Conservation (phyloP, 306 rosid genomes). For the Cicer arietinum region DNA sequence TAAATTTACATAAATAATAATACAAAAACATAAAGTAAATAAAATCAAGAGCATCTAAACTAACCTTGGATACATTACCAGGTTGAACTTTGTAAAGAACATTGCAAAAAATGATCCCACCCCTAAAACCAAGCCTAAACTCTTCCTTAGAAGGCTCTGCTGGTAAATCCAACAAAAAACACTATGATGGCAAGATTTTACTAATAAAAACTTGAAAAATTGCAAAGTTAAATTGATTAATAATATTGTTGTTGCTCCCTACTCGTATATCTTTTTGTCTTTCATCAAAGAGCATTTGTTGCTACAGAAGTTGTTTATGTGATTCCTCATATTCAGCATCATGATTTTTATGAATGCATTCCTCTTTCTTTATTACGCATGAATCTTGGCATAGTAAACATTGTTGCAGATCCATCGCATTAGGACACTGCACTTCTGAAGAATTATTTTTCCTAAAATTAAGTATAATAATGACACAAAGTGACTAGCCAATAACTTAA, state of each 20-base stretch:
- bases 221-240: neutral
- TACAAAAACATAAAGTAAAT: too few relatives aligned
- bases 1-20: too few relatives aligned
- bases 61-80: too few relatives aligned
- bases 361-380: conserved; percentile 56
- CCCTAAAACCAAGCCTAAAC: too few relatives aligned
- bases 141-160: too few relatives aligned
- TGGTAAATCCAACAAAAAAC: too few relatives aligned
- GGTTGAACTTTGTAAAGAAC: too few relatives aligned
- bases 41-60: too few relatives aligned
- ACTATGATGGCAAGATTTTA: too few relatives aligned
- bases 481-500: neutral
- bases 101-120: too few relatives aligned
- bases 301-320: conserved; percentile 58
- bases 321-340: conserved; percentile 60
- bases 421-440: conserved; percentile 53
- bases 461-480: conserved; percentile 13
- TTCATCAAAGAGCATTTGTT: conserved; percentile 71
- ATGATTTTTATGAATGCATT: conserved; percentile 45
- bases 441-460: conserved; percentile 50
- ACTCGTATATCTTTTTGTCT: conserved; percentile 81
- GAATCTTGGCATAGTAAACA: conserved; percentile 49
- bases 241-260: conserved; percentile 41
- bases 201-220: too few relatives aligned
- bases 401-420: conserved; percentile 53